phyloP scores from a whole-genome alignment of 2,329 filamentous ascomycete species.

The Lasiodiplodia hormozganensis region DNA sequence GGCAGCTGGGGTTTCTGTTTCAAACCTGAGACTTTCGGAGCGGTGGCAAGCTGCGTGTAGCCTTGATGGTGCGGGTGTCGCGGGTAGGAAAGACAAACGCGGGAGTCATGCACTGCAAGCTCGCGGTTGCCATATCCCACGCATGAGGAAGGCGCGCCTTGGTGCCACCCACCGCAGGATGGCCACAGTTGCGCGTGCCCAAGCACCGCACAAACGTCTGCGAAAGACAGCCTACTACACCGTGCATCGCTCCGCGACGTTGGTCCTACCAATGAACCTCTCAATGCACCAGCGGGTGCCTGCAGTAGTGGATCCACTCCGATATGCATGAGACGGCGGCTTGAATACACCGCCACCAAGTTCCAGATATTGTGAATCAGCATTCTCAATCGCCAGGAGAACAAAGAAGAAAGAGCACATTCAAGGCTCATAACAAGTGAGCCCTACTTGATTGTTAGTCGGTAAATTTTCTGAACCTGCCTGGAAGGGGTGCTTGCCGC shows the following conservation, averaged over 20 bases:
- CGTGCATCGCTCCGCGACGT: background rate
- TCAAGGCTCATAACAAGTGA: background rate
- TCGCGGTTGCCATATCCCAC: background rate
- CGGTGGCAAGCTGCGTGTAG: background rate
- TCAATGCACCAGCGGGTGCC: slow-evolving; percentile 5
- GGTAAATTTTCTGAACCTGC: background rate
- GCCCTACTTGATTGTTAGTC: background rate
- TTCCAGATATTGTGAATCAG: background rate
- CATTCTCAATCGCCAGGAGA: too few species aligned
- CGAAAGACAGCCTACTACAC: background rate
- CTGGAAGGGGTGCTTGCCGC: background rate
- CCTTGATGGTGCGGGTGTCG: background rate
- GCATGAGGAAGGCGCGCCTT: background rate
- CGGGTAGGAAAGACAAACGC: slow-evolving; percentile 18
- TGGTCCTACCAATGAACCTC: background rate
- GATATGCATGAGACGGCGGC: background rate
- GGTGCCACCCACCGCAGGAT: background rate
- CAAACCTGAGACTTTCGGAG: background rate
- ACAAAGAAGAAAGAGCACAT: background rate
- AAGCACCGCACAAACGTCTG: too few species aligned
- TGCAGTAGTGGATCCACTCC: background rate
- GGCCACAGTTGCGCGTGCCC: background rate
- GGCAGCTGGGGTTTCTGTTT: background rate
- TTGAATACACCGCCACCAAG: slow-evolving; percentile 2
- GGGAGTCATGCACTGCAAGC: background rate